Evolutionary conservation across 352 stramenopile genomes (phyloP).

Genomic region (Phytophthora brassicae): DNA sequence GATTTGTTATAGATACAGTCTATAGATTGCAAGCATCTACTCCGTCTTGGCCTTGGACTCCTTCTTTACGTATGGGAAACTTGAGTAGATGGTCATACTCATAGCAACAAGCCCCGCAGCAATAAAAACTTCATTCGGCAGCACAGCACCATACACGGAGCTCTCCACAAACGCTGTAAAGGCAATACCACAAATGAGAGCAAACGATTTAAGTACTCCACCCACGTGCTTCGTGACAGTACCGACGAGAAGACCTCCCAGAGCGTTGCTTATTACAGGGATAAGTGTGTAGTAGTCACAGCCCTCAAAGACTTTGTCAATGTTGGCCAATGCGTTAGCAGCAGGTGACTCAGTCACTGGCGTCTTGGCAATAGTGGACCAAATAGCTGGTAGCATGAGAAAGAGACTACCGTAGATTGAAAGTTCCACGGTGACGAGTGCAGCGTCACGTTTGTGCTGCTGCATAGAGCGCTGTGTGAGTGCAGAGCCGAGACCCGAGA

Average conservation of each 20-base stretch:
- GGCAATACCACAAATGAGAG: conserved; percentile 86
- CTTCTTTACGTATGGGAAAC: conserved; percentile 59
- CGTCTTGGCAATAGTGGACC: conserved; percentile 40
- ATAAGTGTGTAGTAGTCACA: conserved; percentile 79
- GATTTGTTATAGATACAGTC: not conserved
- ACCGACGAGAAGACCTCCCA: conserved; percentile 84
- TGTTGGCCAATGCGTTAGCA: conserved; percentile 25
- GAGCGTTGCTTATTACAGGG: conserved; percentile 76
- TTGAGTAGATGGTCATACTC: conserved; percentile 78
- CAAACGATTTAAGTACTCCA: conserved; percentile 91
- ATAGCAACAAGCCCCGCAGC: conserved; percentile 61
- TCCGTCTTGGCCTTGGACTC: conserved; percentile 38
- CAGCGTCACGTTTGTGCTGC: conserved; percentile 60
- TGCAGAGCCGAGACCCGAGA: conserved; percentile 76
- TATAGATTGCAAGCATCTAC: conserved; percentile 12
- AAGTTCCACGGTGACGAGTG: conserved; percentile 83
- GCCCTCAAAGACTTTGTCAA: conserved; percentile 56
- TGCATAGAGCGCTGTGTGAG: conserved; percentile 83
- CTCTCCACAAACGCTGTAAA: conserved; percentile 85
- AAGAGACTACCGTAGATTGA: conserved; percentile 78
- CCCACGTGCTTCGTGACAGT: conserved; percentile 89
- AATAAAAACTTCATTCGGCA: conserved; percentile 68
- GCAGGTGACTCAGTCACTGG: conserved; percentile 34
- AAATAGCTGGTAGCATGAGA: conserved; percentile 53
- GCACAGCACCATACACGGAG: conserved; percentile 60